Base-by-base conservation (phyloP, 345 rosid species). In the Camelina sativa region DNA sequence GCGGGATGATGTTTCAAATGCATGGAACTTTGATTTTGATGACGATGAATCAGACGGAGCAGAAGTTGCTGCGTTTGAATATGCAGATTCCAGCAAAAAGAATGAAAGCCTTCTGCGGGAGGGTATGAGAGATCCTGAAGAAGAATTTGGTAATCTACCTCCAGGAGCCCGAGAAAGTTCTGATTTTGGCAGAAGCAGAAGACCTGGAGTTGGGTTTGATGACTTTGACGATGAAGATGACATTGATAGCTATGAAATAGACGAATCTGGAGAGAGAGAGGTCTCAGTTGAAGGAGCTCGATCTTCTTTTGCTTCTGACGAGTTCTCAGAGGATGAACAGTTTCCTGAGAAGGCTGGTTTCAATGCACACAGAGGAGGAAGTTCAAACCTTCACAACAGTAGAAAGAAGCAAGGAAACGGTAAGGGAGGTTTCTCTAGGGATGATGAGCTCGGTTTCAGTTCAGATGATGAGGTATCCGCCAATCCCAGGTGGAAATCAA, bases 31-130 rank as follows among this genome's bases (percentile, higher is more conserved):
- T 67, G 94, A 95, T 78, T 95, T 95, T 47, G 99, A 92, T 65
- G 99, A 95, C 35, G 87, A 91, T 80, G 99, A 88, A 86, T 95
- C 99, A 53, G 99, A 95, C 72, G 99, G 98, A 0, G 96, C 96
- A 69, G 97, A 92, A 84, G 93, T 94, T 71, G 97, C 92, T 82
- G 86, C 93, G 1, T 94, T 91, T 66, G 97, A 92, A 84, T 80
- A 89, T 71, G 97, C 93, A 19, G 96, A 92, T 84, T 85, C 92
- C 59, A 64, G 74, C 5, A 69, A 73, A 62, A 83, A 54, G 69
- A 77, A 62, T 25, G 73, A 74, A 71, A 85, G 79, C 67, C 19
- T 62, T 68, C 68, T 73, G 41, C 78, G 77, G 75, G 80, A 75
- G 60, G 80, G 80, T 69, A 76, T 77, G 74, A 72, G 81, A 74